phyloP scores from a whole-genome alignment of 2,329 filamentous ascomycete species.

The Neofusicoccum cordaticola region DNA sequence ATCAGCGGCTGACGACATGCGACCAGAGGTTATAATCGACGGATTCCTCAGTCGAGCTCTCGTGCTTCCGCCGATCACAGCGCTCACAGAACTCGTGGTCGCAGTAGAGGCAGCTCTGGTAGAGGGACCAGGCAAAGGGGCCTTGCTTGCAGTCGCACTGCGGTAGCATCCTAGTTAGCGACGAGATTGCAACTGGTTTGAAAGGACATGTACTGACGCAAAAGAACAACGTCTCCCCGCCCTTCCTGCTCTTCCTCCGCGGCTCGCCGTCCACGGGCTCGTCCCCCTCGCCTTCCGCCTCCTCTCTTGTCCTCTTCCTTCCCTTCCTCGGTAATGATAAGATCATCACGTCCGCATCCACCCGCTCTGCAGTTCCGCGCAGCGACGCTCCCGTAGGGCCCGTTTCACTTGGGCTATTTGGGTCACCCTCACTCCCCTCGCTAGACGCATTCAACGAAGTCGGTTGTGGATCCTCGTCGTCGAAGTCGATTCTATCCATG shows the following conservation, averaged over 20 bases:
- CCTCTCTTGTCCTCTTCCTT: neutral
- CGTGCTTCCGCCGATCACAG: conserved; percentile 11
- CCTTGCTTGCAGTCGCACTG: conserved; percentile 18
- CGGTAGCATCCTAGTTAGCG: no score
- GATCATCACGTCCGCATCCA: neutral
- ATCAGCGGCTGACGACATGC: neutral
- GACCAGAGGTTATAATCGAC: neutral
- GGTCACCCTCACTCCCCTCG: neutral
- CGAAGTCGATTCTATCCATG: conserved; percentile 21
- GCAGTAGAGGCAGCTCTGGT: conserved; percentile 17
- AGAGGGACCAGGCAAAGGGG: conserved; percentile 10
- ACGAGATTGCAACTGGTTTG: no score
- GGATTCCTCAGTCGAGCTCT: neutral
- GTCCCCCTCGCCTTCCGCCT: neutral
- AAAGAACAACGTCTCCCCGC: neutral
- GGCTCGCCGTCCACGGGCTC: neutral
- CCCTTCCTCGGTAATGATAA: neutral
- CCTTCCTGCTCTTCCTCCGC: neutral
- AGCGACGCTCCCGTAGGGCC: neutral
- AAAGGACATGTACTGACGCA: conserved; percentile 12
- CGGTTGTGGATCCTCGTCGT: conserved; percentile 20
- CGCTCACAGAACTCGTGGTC: conserved; percentile 15
- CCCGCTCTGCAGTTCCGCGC: neutral
- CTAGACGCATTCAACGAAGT: no score
- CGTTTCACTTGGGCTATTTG: neutral